These are phyloP conservation scores for Rossbeevera mucosa DNA, from an alignment of 768 basidiomycete genomes.

Conservation along the genomic window DNA sequence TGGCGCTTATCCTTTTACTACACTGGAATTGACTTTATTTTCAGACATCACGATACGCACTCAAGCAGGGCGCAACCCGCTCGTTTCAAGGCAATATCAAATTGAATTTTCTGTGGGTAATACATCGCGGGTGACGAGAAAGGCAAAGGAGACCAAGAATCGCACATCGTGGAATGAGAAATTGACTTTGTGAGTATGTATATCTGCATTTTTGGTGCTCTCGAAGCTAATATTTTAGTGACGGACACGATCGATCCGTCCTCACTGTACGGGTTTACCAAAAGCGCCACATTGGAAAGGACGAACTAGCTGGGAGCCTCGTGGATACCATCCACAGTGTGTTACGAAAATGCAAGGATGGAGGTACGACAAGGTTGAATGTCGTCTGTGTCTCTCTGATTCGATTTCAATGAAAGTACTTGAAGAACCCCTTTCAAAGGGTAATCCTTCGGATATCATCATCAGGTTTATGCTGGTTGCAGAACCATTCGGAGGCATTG, in stretches of 20 bases:
- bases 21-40: neutral
- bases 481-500: neutral
- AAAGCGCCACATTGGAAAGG: neutral
- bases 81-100: neutral
- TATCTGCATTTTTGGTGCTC: neutral
- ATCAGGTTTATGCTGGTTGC: neutral
- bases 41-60: slow-evolving; percentile 3
- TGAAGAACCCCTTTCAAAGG: neutral
- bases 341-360: neutral
- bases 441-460: neutral
- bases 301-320: neutral
- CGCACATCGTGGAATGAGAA: neutral
- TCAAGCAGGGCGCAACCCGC: neutral
- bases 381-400: neutral
- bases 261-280: neutral
- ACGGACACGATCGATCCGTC: neutral
- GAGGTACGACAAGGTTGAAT: neutral
- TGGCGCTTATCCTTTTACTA: neutral
- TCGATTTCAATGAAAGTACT: neutral
- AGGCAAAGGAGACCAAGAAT: neutral
- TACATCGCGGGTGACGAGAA: neutral
- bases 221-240: neutral
- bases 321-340: neutral
- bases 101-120: neutral
- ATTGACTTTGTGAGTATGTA: neutral